phyloP scores from a whole-genome alignment of 2,329 filamentous ascomycete genomes.

The Sarocladium oryzae region DNA sequence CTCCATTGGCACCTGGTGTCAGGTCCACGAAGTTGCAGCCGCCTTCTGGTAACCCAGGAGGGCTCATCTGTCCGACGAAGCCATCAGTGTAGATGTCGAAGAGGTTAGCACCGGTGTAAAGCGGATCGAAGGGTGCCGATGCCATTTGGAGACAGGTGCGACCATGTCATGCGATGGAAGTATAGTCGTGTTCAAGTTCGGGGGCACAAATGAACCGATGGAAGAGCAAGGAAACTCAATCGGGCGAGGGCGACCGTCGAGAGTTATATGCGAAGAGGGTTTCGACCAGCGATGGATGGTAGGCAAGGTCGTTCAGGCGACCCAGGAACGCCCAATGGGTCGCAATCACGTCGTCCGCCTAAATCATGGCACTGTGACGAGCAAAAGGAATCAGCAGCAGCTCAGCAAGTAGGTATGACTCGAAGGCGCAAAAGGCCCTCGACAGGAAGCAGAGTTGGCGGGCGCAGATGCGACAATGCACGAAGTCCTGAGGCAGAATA shows the following conservation, averaged over 20 bases:
- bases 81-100: slow-evolving; percentile 52
- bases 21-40: slow-evolving; percentile 53
- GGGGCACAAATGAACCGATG: not conserved
- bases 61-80: slow-evolving; percentile 12
- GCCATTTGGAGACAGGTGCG: slow-evolving; percentile 39
- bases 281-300: too few relatives aligned
- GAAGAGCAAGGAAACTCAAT: slow-evolving; percentile 1
- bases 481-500: not conserved
- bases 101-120: slow-evolving; percentile 36
- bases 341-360: slow-evolving; percentile 23
- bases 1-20: slow-evolving; percentile 42
- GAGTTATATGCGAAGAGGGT: not conserved
- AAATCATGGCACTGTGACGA: slow-evolving; percentile 27
- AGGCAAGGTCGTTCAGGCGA: slow-evolving; percentile 19
- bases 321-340: slow-evolving; percentile 27
- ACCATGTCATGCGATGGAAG: slow-evolving; percentile 20
- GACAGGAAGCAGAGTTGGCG: not conserved
- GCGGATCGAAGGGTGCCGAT: slow-evolving; percentile 40
- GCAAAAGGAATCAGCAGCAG: not conserved
- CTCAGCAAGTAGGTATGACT: slow-evolving; percentile 1
- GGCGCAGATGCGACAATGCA: not conserved
- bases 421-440: not conserved
- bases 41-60: slow-evolving; percentile 40
- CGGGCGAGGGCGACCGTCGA: not conserved
- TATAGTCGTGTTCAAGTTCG: not conserved